Evolutionary conservation across 2,329 filamentous ascomycete genomes (phyloP).

Genomic region (Trichoderma sp.): DNA sequence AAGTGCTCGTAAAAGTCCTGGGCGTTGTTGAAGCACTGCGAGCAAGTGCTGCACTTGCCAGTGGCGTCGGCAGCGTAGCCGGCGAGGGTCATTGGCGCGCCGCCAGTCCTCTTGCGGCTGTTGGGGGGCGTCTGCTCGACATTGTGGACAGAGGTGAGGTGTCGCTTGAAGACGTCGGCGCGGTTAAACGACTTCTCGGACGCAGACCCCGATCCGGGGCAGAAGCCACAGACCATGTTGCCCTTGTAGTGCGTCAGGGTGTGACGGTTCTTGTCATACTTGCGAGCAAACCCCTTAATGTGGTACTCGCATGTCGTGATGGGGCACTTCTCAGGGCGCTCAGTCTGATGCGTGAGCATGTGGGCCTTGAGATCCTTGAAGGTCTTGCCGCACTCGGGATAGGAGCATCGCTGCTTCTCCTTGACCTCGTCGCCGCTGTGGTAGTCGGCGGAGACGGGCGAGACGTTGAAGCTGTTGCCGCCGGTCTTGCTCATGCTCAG

Average conservation of each 20-base stretch:
- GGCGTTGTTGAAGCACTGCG: conserved; percentile 83
- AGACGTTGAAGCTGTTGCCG: conserved; percentile 60
- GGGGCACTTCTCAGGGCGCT: conserved; percentile 91
- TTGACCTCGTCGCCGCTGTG: conserved; percentile 65
- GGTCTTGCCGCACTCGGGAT: conserved; percentile 78
- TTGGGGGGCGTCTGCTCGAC: conserved; percentile 94
- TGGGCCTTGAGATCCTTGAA: conserved; percentile 94
- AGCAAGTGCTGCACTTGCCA: conserved; percentile 95
- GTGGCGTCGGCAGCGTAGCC: conserved; percentile 77
- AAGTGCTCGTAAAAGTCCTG: conserved; percentile 99
- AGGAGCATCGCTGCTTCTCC: conserved; percentile 73
- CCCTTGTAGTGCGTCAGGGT: conserved; percentile 96
- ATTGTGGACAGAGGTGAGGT: conserved; percentile 85
- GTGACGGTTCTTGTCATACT: conserved; percentile 96
- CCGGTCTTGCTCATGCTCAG: conserved; percentile 57
- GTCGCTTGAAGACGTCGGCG: conserved; percentile 93
- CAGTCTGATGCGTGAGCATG: conserved; percentile 89
- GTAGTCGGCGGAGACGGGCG: conserved; percentile 59
- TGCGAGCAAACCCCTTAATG: conserved; percentile 86
- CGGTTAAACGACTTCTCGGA: conserved; percentile 95
- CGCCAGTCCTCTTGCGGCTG: conserved; percentile 71
- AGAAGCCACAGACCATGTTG: conserved; percentile 96
- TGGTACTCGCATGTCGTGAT: conserved; percentile 92
- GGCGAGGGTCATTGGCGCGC: conserved; percentile 64
- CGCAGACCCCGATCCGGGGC: conserved; percentile 82